Evolutionary conservation across 2,329 filamentous ascomycete species (phyloP), one percentile per base, ranked within the genome.

Genomic region (Colletotrichum sp.): DNA sequence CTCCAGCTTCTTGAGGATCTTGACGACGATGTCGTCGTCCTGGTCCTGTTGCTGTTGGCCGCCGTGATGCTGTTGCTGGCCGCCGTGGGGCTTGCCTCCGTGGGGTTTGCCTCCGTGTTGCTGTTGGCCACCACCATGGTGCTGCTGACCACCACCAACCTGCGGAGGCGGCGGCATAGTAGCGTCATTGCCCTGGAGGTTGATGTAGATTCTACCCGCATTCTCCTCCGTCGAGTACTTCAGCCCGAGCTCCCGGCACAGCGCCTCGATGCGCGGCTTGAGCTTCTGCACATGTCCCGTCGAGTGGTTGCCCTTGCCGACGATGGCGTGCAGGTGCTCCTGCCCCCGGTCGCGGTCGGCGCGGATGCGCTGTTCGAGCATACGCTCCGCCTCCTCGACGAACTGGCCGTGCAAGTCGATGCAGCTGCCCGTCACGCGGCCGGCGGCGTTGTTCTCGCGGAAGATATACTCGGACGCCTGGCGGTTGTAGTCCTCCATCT

Each of bases 341-440:
- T 98, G 94, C 1, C 95, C 95, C 43, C 91, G 90, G 69, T 90
- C 84, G 82, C 92, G 91, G 74, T 96, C 96, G 79, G 94, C 93
- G 79, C 92, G 91, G 81, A 99, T 98, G 79, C 97, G 91, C 85
- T 95, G 89, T 86, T 96, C 95, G 27, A 98, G 88, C 73, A 98
- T 97, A 78, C 95, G 91, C 87, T 98, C 96, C 7, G 97, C 97
- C 87, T 98, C 97, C 83, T 98, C 95, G 75, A 98, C 96, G 81
- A 94, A 98, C 82, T 97, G 94, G 4, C 97, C 97, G 84, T 99
- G 97, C 64, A 99, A 89, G 86, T 99, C 97, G 80, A 99, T 96
- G 10, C 94, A 95, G 85, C 98, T 96, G 55, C 88, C 88, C 18
- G 91, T 90, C 12, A 98, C 94, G 76, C 94, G 92, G 22, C 92